These are phyloP conservation scores for Penicillium mononematosum DNA, from an alignment of 495 filamentous ascomycete genomes.

Conservation along the genomic window DNA sequence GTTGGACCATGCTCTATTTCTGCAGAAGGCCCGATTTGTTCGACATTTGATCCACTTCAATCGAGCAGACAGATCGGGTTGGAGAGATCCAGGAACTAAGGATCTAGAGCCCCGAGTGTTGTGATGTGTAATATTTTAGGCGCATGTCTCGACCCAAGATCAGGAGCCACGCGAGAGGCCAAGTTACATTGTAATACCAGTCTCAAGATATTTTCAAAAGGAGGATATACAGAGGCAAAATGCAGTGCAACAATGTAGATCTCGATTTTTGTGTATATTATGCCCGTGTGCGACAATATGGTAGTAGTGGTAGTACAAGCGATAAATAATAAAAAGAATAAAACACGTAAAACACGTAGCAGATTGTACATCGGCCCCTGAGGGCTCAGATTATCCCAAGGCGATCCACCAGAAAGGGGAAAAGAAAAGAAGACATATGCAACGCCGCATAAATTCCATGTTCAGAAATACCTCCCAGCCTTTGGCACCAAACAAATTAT, in stretches of 20 bases:
- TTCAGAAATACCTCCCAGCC: slow-evolving; percentile 22
- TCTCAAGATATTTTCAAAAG: background rate
- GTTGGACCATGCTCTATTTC: background rate
- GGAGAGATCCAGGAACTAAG: slow-evolving; percentile 21
- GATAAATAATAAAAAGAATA: slow-evolving; percentile 8
- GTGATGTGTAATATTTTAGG: slow-evolving; percentile 34
- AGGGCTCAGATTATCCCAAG: slow-evolving; percentile 19
- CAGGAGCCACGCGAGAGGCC: slow-evolving; percentile 16
- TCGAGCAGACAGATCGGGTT: slow-evolving; percentile 25
- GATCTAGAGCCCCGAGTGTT: slow-evolving; percentile 11
- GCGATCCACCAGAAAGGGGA: slow-evolving; percentile 15
- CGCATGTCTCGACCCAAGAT: background rate
- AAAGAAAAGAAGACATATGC: slow-evolving; percentile 18
- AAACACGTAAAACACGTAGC: slow-evolving; percentile 17
- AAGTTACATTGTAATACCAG: background rate
- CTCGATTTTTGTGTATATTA: slow-evolving; percentile 24
- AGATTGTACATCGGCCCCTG: slow-evolving; percentile 30
- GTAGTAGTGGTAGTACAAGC: slow-evolving; percentile 28
- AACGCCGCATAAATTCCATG: slow-evolving; percentile 24
- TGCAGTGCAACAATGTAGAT: slow-evolving; percentile 9
- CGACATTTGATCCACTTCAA: slow-evolving; percentile 12
- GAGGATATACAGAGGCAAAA: background rate
- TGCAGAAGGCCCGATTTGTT: slow-evolving; percentile 3
- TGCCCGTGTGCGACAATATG: slow-evolving; percentile 14
- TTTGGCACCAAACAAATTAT: slow-evolving; percentile 31